Evolutionary conservation across 2,329 filamentous ascomycete species (phyloP).

Genomic region (Pseudopyrenochaeta lycopersici): DNA sequence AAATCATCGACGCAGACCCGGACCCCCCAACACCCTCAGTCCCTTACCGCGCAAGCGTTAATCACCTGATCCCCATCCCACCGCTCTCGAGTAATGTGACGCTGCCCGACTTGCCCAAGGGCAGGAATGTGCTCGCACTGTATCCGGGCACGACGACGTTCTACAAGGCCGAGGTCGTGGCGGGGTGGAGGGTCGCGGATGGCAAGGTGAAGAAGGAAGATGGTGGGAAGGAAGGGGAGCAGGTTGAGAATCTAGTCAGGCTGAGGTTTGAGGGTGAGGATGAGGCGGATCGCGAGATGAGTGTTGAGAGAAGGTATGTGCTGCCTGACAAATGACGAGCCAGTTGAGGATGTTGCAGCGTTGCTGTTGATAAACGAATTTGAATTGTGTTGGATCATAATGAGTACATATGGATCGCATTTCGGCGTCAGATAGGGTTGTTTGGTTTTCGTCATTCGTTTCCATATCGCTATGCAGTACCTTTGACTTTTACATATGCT

Average conservation of each 20-base stretch:
- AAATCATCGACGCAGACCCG: constrained; percentile 61
- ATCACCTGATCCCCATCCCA: constrained; percentile 56
- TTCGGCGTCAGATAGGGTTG: neutral
- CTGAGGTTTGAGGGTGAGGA: constrained; percentile 1
- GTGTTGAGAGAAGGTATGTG: constrained; percentile 61
- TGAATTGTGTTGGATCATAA: too few relatives aligned
- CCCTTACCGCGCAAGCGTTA: constrained; percentile 57
- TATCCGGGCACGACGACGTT: constrained; percentile 64
- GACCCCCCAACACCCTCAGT: constrained; percentile 49
- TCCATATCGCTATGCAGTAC: neutral
- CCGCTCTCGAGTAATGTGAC: constrained; percentile 52
- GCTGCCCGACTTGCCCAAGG: constrained; percentile 52
- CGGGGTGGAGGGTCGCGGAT: constrained; percentile 47
- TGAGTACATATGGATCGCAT: neutral
- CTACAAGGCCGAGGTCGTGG: constrained; percentile 61
- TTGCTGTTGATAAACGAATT: too few relatives aligned
- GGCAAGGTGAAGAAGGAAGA: constrained; percentile 50
- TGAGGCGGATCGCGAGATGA: constrained; percentile 51
- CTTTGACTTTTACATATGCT: neutral
- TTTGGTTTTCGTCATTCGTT: neutral
- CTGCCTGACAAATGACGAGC: constrained; percentile 45
- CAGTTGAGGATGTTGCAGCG: constrained; percentile 8
- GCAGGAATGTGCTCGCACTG: constrained; percentile 58
- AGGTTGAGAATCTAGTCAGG: constrained; percentile 48
- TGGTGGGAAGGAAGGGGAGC: constrained; percentile 53